phyloP scores from a whole-genome alignment of 257 asterid species.

The Dorcoceras hygrometricum region DNA sequence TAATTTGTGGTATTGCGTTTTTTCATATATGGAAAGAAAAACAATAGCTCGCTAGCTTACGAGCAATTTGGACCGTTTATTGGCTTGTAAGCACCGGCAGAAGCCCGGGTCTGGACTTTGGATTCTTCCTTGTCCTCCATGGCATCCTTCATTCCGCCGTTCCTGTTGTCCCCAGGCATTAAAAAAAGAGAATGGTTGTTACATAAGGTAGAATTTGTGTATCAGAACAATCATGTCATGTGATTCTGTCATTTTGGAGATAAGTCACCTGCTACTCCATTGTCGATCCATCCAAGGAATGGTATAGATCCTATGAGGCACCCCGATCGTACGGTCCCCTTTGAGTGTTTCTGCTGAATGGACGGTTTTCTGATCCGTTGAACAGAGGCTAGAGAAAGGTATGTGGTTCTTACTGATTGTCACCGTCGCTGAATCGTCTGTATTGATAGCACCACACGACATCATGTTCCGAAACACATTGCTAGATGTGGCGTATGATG shows the following conservation, averaged over 20 bases:
- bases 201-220: neutral
- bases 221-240: no score
- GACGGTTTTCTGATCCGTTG: constrained; percentile 24
- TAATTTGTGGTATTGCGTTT: neutral
- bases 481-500: constrained; percentile 37
- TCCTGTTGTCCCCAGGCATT: constrained; percentile 44
- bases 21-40: no score
- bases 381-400: constrained; percentile 33
- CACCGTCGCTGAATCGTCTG: constrained; percentile 56
- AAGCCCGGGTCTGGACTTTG: constrained; percentile 30
- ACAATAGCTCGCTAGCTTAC: constrained; percentile 43
- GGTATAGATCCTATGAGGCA: constrained; percentile 60
- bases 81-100: constrained; percentile 47
- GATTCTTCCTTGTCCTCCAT: constrained; percentile 43
- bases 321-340: constrained; percentile 49
- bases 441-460: constrained; percentile 60
- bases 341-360: constrained; percentile 33
- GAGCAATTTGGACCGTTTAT: constrained; percentile 64
- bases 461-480: constrained; percentile 56
- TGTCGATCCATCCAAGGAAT: constrained; percentile 51
- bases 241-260: neutral
- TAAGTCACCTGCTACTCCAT: constrained; percentile 43
- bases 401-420: constrained; percentile 30
- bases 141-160: constrained; percentile 55
- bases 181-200: neutral